phyloP scores from a whole-genome alignment of 2,329 filamentous ascomycete genomes.

The Sporothrix dimorphospora region DNA sequence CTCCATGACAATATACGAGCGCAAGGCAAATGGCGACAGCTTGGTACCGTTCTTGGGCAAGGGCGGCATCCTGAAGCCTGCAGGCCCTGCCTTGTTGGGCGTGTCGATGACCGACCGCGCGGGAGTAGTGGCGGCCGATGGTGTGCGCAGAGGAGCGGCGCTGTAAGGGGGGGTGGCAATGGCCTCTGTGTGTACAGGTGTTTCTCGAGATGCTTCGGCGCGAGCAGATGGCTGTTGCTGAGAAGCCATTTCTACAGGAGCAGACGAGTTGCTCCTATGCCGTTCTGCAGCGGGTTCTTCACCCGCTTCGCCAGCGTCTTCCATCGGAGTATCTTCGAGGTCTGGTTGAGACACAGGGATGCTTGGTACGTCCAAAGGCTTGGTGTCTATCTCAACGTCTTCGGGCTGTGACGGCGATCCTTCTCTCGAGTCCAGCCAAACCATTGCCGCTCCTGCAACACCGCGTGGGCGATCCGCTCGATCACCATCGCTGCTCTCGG shows the following conservation, averaged over 20 bases:
- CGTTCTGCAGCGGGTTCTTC: background rate
- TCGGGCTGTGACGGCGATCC: background rate
- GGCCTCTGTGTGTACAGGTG: background rate
- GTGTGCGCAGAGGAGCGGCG: too few relatives aligned
- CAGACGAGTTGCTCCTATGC: background rate
- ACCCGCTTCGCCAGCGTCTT: background rate
- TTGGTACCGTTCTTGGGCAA: constrained; percentile 34
- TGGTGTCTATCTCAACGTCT: background rate
- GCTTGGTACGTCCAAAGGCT: background rate
- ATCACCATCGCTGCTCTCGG: background rate
- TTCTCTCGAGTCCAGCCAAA: background rate
- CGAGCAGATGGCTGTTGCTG: background rate
- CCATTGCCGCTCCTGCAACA: background rate
- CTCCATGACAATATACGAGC: constrained; percentile 43
- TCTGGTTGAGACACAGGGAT: background rate
- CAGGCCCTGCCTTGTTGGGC: background rate
- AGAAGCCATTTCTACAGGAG: background rate
- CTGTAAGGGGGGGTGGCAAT: background rate
- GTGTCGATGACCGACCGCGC: background rate
- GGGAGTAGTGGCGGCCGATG: background rate
- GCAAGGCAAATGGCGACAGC: constrained; percentile 27
- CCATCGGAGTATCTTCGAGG: background rate
- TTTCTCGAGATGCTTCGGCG: background rate
- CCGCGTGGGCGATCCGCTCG: background rate
- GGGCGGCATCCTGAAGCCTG: constrained; percentile 32